These are phyloP conservation scores for Psilocybe azurescens DNA, from an alignment of 768 basidiomycete genomes.

Conservation along the genomic window DNA sequence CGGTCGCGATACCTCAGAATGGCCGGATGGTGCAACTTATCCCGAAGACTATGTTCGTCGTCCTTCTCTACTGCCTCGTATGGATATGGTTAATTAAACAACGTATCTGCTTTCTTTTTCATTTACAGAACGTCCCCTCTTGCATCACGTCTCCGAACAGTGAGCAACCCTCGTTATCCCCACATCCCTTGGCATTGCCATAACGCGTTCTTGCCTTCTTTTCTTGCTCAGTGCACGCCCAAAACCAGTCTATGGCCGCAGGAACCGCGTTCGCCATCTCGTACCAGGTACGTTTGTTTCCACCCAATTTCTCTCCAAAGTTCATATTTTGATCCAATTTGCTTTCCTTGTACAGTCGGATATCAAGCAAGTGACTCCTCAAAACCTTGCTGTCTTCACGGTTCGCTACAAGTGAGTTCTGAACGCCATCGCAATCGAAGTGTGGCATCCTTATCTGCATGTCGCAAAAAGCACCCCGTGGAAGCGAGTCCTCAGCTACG, in stretches of 20 bases:
- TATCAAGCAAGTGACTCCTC: constrained; percentile 47
- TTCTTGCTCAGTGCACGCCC: constrained; percentile 49
- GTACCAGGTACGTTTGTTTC: constrained; percentile 41
- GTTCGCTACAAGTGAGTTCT: constrained; percentile 49
- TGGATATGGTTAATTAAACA: background rate
- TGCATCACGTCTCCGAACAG: constrained; percentile 57
- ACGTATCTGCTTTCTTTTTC: background rate
- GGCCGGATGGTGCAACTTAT: constrained; percentile 51
- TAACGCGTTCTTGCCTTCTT: background rate
- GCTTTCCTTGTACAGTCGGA: constrained; percentile 43
- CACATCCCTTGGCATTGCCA: background rate
- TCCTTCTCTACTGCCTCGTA: background rate
- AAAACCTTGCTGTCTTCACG: constrained; percentile 58
- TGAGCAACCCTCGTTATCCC: constrained; percentile 29
- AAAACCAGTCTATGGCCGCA: constrained; percentile 54
- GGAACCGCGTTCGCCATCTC: constrained; percentile 63
- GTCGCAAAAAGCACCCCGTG: constrained; percentile 49
- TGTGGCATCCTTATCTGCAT: background rate
- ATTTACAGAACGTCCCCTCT: constrained; percentile 36
- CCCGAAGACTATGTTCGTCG: constrained; percentile 50
- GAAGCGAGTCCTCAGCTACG: constrained; percentile 51
- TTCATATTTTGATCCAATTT: background rate
- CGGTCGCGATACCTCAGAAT: constrained; percentile 42
- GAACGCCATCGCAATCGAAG: background rate
- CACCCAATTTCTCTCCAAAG: background rate